phyloP scores from a whole-genome alignment of 805 yeast genomes.

The Metschnikowia peoriensis region DNA sequence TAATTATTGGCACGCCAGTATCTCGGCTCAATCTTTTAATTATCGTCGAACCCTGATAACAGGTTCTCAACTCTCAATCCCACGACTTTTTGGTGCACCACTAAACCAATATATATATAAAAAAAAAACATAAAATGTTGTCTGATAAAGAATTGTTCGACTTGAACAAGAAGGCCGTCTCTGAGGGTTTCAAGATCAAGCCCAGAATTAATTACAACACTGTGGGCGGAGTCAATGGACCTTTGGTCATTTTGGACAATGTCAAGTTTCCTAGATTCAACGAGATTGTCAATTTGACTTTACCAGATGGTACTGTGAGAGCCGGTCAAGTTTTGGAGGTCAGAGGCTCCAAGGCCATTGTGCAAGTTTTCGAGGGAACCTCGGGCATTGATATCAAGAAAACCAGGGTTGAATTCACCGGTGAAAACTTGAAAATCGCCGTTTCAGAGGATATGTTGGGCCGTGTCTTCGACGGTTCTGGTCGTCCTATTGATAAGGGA shows the following conservation, averaged over 20 bases:
- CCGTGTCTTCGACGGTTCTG: constrained; percentile 98
- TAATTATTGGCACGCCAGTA: constrained; percentile 6
- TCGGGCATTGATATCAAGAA: constrained; percentile 98
- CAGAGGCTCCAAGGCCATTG: constrained; percentile 94
- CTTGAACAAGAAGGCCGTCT: constrained; percentile 87
- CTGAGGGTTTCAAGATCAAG: constrained; percentile 85
- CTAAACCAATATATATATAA: not conserved
- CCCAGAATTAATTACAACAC: constrained; percentile 94
- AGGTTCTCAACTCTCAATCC: not conserved
- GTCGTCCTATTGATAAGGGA: constrained; percentile 97
- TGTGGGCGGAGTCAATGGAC: constrained; percentile 98
- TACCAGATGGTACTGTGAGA: constrained; percentile 92
- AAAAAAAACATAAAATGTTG: constrained; percentile 25
- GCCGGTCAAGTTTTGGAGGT: constrained; percentile 99
- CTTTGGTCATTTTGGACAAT: constrained; percentile 70
- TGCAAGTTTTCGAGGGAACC: constrained; percentile 98
- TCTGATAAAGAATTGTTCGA: constrained; percentile 53
- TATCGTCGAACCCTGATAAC: constrained; percentile 21
- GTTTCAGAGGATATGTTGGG: constrained; percentile 98
- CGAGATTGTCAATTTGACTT: constrained; percentile 93
- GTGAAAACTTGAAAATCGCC: constrained; percentile 87
- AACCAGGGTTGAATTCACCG: constrained; percentile 96
- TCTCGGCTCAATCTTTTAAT: constrained; percentile 13
- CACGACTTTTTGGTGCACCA: not conserved
- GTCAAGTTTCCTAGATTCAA: constrained; percentile 68